A percentile compares a stretch with the other conserved stretches of the same genome.
Conservation (phyloP, 805 yeast genomes). For the Teunomyces gatunensis region DNA sequence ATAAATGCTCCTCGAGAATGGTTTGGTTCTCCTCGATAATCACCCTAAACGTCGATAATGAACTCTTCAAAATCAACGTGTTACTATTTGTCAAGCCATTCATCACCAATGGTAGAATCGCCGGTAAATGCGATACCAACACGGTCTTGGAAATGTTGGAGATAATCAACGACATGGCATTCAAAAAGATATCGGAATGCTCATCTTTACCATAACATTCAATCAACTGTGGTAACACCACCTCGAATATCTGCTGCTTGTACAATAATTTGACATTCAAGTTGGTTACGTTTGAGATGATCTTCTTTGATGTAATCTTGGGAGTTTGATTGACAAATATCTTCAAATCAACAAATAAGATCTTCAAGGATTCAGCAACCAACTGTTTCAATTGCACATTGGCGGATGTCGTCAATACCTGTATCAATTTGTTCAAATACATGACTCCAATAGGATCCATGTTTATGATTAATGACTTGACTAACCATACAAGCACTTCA, state of each 20-base stretch:
- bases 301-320: slow-evolving; percentile 21
- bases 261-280: slow-evolving; percentile 65
- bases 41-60: slow-evolving; percentile 57
- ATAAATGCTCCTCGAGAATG: slow-evolving; percentile 52
- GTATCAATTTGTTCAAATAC: slow-evolving; percentile 19
- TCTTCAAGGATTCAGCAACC: slow-evolving; percentile 55
- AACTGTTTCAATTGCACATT: slow-evolving; percentile 18
- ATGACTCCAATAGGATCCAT: slow-evolving; percentile 41
- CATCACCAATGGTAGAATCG: slow-evolving; percentile 68
- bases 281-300: slow-evolving; percentile 46
- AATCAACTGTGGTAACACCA: slow-evolving; percentile 55
- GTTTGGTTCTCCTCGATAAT: slow-evolving; percentile 54
- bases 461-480: slow-evolving; percentile 66
- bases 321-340: slow-evolving; percentile 48
- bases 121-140: slow-evolving; percentile 59
- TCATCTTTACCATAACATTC: slow-evolving; percentile 4
- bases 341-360: slow-evolving; percentile 66
- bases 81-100: slow-evolving; percentile 51
- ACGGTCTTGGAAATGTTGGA: slow-evolving; percentile 62
- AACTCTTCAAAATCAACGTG: slow-evolving; percentile 49
- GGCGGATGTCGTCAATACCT: slow-evolving; percentile 28
- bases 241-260: slow-evolving; percentile 76
- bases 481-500: slow-evolving; percentile 66
- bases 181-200: slow-evolving; percentile 47
- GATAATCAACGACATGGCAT: slow-evolving; percentile 65